Conservation (phyloP, 306 rosid genomes). For the Fragaria ananassa region DNA sequence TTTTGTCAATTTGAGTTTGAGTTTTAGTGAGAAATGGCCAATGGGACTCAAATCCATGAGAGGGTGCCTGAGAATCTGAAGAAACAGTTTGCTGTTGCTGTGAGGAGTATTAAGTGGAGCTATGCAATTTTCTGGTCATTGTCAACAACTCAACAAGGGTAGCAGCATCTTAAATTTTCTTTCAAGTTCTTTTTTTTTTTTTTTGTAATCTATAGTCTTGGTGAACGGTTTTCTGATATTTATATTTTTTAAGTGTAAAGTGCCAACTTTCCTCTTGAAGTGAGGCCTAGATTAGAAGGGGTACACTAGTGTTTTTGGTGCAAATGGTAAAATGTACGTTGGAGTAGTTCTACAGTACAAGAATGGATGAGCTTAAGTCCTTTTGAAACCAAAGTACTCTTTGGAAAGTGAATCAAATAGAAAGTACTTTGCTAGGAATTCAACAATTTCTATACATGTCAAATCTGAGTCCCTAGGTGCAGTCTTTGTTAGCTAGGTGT, state of each 20-base stretch:
- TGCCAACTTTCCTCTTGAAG: not conserved
- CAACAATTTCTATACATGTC: constrained; percentile 2
- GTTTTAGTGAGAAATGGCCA: constrained; percentile 34
- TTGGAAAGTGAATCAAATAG: not conserved
- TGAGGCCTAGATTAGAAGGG: not conserved
- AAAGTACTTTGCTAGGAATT: not conserved
- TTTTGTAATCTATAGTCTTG: not conserved
- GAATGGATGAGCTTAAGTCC: not conserved
- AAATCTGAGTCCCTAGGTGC: not conserved
- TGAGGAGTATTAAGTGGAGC: constrained; percentile 84
- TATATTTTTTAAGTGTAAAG: not conserved
- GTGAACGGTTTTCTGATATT: not conserved
- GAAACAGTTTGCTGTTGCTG: constrained; percentile 70
- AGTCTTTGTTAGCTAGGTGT: not conserved
- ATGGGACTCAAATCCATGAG: constrained; percentile 41
- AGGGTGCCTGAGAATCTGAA: constrained; percentile 45
- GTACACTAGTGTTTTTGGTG: not conserved
- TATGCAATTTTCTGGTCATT: constrained; percentile 85
- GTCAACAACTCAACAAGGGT: constrained; percentile 67
- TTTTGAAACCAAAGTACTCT: not conserved
- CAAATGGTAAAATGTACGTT: not conserved
- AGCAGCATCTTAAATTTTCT: not conserved
- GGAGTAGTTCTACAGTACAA: not conserved
- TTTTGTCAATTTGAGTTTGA: not conserved
- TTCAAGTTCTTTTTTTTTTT: not conserved